Evolutionary conservation across 331 rosid genomes (phyloP), one percentile per base, ranked within the genome.

Genomic region (Telfairia occidentalis): DNA sequence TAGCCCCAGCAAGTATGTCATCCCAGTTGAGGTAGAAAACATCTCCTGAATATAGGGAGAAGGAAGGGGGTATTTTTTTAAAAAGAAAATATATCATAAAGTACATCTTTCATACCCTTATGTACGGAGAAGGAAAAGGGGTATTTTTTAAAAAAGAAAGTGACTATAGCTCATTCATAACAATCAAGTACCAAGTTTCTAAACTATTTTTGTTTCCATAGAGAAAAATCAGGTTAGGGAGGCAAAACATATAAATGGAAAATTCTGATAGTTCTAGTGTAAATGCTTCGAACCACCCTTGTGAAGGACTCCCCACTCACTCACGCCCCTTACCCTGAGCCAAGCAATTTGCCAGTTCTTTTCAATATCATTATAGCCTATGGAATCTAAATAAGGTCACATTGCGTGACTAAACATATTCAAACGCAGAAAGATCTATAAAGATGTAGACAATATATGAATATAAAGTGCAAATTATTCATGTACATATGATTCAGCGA

Each of bases 1-100:
- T 89, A 37, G 96, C 97, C 81, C 98, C 98, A 75, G 53, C 79
- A 75, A 94, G 96, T 77, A 91, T 83, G 61, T 89, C 97, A 80
- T 94, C 97, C 98, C 98, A 94, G 81, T 94, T 94, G 37, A 91
- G 82, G 78, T 94, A 94, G 86, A 94, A 91, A 78, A 94, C 96
- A 73, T 94, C 98, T 26, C 98, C 98, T 91, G 91, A 83, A 59
- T 42, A 79, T 67, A 37, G 79, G 15, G 12, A 43, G 24, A 30
- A 38, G 28, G n/a, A 15, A 65, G 12, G 49, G 50, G n/a, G 7
- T 13, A 12, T 13, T 37, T n/a, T n/a, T n/a, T n/a, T 0, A 8
- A 24, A n/a, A 35, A 32, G 28, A 9, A 64, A 35, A n/a, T n/a
- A n/a, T n/a, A n/a, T n/a, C n/a, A n/a, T 28, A 58, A 28, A 58